Conservation (phyloP, 352 stramenopile species). For the Aphanomyces euteiches region DNA sequence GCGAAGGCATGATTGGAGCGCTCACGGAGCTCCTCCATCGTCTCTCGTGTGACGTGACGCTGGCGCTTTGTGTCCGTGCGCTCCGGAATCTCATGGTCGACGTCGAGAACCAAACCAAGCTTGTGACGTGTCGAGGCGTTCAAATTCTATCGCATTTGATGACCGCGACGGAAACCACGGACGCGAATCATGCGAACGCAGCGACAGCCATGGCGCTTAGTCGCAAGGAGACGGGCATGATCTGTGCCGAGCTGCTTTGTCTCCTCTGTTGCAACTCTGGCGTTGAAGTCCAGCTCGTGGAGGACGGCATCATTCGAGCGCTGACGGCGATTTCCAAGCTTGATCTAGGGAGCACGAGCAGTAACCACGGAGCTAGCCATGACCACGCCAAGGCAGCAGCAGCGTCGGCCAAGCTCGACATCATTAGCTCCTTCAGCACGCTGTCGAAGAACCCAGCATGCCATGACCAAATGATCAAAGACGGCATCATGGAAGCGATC, state of each 20-base stretch:
- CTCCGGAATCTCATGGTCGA: constrained; percentile 68
- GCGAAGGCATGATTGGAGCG: constrained; percentile 51
- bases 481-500: constrained; percentile 61
- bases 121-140: constrained; percentile 59
- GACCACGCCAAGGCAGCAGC: constrained; percentile 1
- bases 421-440: constrained; percentile 62
- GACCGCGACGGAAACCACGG: background rate
- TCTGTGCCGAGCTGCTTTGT: constrained; percentile 26
- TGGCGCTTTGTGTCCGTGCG: constrained; percentile 56
- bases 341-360: constrained; percentile 15
- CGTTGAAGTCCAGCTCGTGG: constrained; percentile 64
- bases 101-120: constrained; percentile 52
- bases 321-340: constrained; percentile 58
- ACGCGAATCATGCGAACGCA: background rate
- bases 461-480: constrained; percentile 70
- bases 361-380: too few relatives aligned
- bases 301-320: constrained; percentile 65
- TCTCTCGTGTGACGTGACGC: constrained; percentile 52
- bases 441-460: constrained; percentile 55
- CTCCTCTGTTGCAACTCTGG: constrained; percentile 22
- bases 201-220: constrained; percentile 33
- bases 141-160: constrained; percentile 62
- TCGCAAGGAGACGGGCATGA: constrained; percentile 12
- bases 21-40: constrained; percentile 55
- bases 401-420: constrained; percentile 45